Evolutionary conservation across 2,329 filamentous ascomycete genomes (phyloP).

Genomic region (Trichophyton schoenleinii): DNA sequence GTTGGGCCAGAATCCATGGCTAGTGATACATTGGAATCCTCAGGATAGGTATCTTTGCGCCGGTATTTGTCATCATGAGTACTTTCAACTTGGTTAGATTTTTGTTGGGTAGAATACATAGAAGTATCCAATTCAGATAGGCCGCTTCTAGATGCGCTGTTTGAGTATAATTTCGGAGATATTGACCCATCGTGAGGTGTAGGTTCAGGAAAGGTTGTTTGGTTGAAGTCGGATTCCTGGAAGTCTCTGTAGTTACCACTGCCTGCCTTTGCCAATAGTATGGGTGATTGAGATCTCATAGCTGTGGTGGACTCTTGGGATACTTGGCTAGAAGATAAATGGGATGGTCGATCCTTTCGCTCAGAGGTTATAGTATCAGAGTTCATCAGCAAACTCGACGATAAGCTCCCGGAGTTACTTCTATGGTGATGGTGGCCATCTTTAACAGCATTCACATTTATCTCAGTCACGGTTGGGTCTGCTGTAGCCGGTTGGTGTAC

Average conservation of each 20-base stretch:
- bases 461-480: slow-evolving; percentile 37
- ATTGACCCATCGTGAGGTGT: slow-evolving; percentile 1
- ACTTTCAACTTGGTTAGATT: slow-evolving; percentile 19
- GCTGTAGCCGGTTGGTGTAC: slow-evolving; percentile 24
- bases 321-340: slow-evolving; percentile 20
- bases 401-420: slow-evolving; percentile 23
- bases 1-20: slow-evolving; percentile 19
- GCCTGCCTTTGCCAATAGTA: slow-evolving; percentile 18
- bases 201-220: not conserved
- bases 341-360: slow-evolving; percentile 21
- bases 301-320: slow-evolving; percentile 21
- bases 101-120: slow-evolving; percentile 16
- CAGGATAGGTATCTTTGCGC: slow-evolving; percentile 25
- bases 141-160: slow-evolving; percentile 17
- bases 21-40: slow-evolving; percentile 22
- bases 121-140: slow-evolving; percentile 20
- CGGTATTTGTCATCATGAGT: slow-evolving; percentile 15
- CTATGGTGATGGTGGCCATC: slow-evolving; percentile 20
- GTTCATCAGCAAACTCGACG: slow-evolving; percentile 21
- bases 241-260: not conserved
- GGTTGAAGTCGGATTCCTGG: not conserved
- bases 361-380: slow-evolving; percentile 20
- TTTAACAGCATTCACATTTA: slow-evolving; percentile 29
- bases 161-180: not conserved
- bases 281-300: slow-evolving; percentile 23